phyloP scores from a whole-genome alignment of 2,329 filamentous ascomycete species.

The Diaporthe citri region DNA sequence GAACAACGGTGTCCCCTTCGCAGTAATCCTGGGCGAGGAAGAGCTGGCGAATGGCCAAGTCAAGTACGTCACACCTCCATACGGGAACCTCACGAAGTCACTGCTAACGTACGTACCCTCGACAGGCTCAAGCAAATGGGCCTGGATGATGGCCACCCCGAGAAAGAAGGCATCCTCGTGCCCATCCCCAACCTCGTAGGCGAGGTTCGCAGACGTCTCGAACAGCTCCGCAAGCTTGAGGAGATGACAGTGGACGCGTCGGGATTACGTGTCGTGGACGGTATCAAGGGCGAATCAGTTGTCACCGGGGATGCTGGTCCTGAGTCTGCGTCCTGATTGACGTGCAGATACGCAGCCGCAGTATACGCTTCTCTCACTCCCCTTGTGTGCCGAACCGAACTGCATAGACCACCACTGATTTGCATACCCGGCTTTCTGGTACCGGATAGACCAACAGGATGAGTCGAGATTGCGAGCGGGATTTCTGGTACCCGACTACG shows the following conservation, averaged over 20 bases:
- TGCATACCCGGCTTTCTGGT: conserved; percentile 13
- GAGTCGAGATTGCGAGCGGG: conserved; percentile 8
- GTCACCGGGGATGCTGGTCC: conserved; percentile 44
- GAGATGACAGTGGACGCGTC: conserved; percentile 57
- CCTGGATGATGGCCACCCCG: conserved; percentile 83
- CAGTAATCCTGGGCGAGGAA: conserved; percentile 90
- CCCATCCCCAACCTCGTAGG: conserved; percentile 71
- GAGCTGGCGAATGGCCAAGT: conserved; percentile 87
- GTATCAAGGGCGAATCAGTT: conserved; percentile 58
- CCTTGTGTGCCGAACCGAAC: not conserved
- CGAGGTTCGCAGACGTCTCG: conserved; percentile 64
- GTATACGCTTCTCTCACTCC: not conserved
- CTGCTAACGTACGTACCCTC: conserved; percentile 10
- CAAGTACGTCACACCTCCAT: conserved; percentile 64
- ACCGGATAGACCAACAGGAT: not conserved
- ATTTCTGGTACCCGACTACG: not conserved
- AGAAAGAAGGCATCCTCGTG: conserved; percentile 89
- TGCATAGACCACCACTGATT: conserved; percentile 15
- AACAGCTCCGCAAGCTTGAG: conserved; percentile 59
- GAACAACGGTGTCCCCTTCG: conserved; percentile 82
- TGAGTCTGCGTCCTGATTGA: conserved; percentile 28
- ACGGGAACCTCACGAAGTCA: not conserved
- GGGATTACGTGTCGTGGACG: conserved; percentile 60
- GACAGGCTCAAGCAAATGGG: conserved; percentile 80
- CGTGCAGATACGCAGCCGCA: not conserved